Percentiles rank a stretch among this genome's conserved stretches.
Evolutionary conservation across 257 asterid genomes (phyloP).

Genomic region (Plantago elongata): DNA sequence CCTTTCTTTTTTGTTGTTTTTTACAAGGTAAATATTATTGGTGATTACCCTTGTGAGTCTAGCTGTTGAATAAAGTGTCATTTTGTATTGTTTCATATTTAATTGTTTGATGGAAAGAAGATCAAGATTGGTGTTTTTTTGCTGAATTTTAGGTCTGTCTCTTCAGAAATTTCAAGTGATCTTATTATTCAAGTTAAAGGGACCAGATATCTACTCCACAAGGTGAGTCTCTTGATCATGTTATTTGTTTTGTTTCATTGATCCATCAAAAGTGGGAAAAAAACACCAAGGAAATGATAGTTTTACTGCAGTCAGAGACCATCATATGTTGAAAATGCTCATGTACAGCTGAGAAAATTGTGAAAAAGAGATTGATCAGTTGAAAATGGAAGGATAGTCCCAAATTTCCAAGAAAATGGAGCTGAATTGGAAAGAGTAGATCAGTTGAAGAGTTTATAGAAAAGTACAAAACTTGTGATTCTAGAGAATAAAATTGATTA

Average conservation of each 20-base stretch:
- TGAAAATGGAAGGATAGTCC: too few species aligned
- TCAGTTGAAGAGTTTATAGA: too few species aligned
- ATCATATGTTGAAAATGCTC: too few species aligned
- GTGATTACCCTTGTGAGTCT: background rate
- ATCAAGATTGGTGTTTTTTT: conserved; percentile 22
- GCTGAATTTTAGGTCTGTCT: conserved; percentile 54
- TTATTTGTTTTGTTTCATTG: background rate
- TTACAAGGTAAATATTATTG: background rate
- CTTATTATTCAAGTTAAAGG: conserved; percentile 71
- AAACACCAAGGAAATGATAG: background rate
- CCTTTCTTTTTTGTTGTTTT: background rate
- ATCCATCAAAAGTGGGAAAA: background rate
- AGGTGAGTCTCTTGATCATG: conserved; percentile 35
- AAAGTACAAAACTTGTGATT: background rate
- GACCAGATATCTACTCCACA: conserved; percentile 70
- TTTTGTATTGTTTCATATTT: conserved; percentile 5
- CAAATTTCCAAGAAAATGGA: too few species aligned
- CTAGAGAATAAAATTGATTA: background rate
- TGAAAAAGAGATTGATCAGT: too few species aligned
- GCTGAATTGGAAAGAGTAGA: too few species aligned
- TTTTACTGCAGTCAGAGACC: background rate
- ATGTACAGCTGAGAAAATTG: too few species aligned
- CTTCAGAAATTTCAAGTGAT: conserved; percentile 81
- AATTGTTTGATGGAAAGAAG: conserved; percentile 28
- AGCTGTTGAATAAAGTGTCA: background rate